phyloP scores from a whole-genome alignment of 2,329 filamentous ascomycete species.

The Incumbomyces lentus region DNA sequence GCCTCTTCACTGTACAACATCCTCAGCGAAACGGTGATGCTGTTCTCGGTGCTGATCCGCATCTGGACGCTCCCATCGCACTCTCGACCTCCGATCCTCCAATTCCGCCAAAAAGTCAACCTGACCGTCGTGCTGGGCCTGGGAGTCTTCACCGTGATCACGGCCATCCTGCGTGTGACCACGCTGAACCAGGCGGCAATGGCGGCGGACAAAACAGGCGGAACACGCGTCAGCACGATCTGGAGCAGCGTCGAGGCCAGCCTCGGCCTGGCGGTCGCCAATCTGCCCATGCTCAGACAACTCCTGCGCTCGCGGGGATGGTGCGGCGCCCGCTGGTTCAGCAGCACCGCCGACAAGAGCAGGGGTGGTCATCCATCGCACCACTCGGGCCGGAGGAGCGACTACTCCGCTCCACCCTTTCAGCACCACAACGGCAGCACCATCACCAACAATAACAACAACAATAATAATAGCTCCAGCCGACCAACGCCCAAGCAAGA shows the following conservation, averaged over 20 bases:
- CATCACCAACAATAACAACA: not conserved
- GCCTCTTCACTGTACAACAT: conserved; percentile 35
- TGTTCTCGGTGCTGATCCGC: conserved; percentile 26
- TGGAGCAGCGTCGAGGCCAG: conserved; percentile 32
- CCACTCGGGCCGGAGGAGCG: not conserved
- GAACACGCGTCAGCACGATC: conserved; percentile 24
- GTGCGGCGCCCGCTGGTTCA: conserved; percentile 6
- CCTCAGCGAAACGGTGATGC: conserved; percentile 26
- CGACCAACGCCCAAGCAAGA: not conserved
- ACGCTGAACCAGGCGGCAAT: conserved; percentile 23
- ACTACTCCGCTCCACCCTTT: not conserved
- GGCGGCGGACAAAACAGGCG: conserved; percentile 20
- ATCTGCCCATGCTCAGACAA: conserved; percentile 25
- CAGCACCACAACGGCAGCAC: not conserved
- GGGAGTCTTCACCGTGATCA: conserved; percentile 21
- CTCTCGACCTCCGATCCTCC: conserved; percentile 14
- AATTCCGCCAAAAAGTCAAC: conserved; percentile 38
- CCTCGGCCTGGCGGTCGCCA: conserved; percentile 30
- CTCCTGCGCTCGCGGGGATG: conserved; percentile 4
- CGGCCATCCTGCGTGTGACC: conserved; percentile 25
- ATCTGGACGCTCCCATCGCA: conserved; percentile 22
- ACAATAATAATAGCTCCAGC: not conserved
- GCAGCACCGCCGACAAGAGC: conserved; percentile 6
- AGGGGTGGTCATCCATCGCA: not conserved
- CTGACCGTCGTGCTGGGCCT: conserved; percentile 33